phyloP scores from a whole-genome alignment of 495 filamentous ascomycete species.

The Podospora comata region DNA sequence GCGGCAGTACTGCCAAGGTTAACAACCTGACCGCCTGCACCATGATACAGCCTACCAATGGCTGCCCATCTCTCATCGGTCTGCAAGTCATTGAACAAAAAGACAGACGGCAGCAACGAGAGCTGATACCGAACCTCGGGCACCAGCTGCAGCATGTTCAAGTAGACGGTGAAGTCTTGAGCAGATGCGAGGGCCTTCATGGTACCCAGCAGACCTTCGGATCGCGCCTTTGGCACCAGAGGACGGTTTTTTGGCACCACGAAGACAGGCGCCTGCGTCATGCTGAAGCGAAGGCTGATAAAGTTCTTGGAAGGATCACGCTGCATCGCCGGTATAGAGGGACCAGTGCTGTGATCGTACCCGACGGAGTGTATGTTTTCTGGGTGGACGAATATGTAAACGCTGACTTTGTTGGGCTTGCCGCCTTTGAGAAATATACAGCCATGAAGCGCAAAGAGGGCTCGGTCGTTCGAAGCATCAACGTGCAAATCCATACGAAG shows the following conservation, averaged over 20 bases:
- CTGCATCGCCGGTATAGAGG: not conserved
- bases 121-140: not conserved
- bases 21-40: not conserved
- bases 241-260: slow-evolving; percentile 10
- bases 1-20: not conserved
- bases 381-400: slow-evolving; percentile 10
- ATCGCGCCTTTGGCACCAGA: slow-evolving; percentile 12
- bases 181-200: slow-evolving; percentile 9
- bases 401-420: slow-evolving; percentile 1
- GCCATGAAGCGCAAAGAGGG: slow-evolving; percentile 9
- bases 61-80: slow-evolving; percentile 9
- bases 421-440: slow-evolving; percentile 8
- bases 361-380: slow-evolving; percentile 6
- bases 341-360: not conserved
- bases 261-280: slow-evolving; percentile 7
- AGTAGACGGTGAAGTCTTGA: slow-evolving; percentile 3
- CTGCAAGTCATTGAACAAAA: slow-evolving; percentile 3
- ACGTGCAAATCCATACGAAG: slow-evolving; percentile 8
- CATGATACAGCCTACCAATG: not conserved
- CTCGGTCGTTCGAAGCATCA: slow-evolving; percentile 8
- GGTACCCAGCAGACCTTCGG: slow-evolving; percentile 1
- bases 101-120: slow-evolving; percentile 9
- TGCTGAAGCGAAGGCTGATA: not conserved
- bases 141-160: not conserved
- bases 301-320: not conserved